Evolutionary conservation across 1,284 basidiomycete species (phyloP), one percentile per base, ranked within the genome.

Genomic region (Trametes versicolor): DNA sequence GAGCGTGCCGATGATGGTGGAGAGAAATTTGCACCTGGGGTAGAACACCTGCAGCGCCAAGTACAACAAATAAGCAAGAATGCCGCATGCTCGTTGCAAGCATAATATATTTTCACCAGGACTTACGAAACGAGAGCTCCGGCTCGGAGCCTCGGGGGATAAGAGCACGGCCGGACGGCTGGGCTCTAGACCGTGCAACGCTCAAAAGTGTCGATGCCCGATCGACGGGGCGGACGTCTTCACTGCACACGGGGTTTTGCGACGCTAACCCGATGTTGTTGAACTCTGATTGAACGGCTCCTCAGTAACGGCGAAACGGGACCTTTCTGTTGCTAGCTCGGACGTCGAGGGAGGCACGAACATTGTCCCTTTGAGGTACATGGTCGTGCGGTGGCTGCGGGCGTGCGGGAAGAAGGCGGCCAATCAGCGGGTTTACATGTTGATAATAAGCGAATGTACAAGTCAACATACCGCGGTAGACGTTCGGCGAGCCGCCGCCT

Each of bases 241-340:
- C n/a, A 10, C 29, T 29, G 32, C 13, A 6, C 13, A 6, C 60
- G 60, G 53, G 13, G 8, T 55, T 56, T 27, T 55, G 60, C 53
- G 53, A 37, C 21, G 36, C 60, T 56, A 62, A 43, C 10, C 27
- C 19, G 43, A 32, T 23, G 17, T 19, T 23, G 59, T 34, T 41
- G 23, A 41, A 37, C 59, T 47, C 29, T 53, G 59, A 60, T 47
- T 36, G 59, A 36, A 45, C 29, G 51, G 41, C 21, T 37, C 34
- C 27, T 23, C 50, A 36, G 50, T 25, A 13, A 25, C 37, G 37
- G 37, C 37, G 37, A 39, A 39, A 12, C 37, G 10, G 37, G 15
- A 17, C 37, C 50, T 48, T 48, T 21, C 21, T 25, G 32, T 52
- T 37, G 21, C 34, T 23, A 27, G 34, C 9, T 27, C 12, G n/a